Base-by-base conservation (phyloP, 352 stramenopile genomes). In the Phytophthora pistaciae region DNA sequence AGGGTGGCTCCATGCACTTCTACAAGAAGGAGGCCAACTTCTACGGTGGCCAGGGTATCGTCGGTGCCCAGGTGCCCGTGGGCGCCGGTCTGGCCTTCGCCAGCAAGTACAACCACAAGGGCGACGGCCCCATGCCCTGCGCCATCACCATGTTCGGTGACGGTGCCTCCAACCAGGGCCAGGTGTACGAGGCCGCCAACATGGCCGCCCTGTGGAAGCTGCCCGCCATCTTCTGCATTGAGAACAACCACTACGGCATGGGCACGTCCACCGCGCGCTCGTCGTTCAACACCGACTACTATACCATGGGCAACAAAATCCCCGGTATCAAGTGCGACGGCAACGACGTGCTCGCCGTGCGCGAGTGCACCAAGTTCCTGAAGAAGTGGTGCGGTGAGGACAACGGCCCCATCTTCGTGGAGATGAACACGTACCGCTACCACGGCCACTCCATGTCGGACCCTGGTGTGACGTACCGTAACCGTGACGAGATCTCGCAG, bases 201-300 rank as follows among this genome's bases (percentile, higher is more conserved):
- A 99, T 99, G 97, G 92, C 96, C 10, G 91, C 88, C 64, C 83
- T 99, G 52, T 99, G 98, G 98, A 98, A 99, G 75, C 84, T 99
- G 49, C 98, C 98, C 13, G 93, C 98, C 73, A 99, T 99, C 75
- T 99, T 99, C 79, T 99, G 97, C 78, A 99, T 99, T 83, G 98
- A 99, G 84, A 99, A 99, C 92, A 99, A 99, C 91, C 97, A 99
- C 74, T 99, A 99, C 84, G 98, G 98, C 72, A 99, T 99, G 98
- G 98, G 98, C 70, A 99, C 98, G 33, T 99, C 94, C 58, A 97
- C 97, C 56, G 91, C 99, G 75, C 94, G 98, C 68, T 98, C 98
- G 70, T 99, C 96, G 49, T 96, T 83, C 63, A 99, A 99, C 85
- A 93, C 86, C 49, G 96, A 99, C 60, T 99, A 99, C 91, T 99